These are phyloP conservation scores for Panaeolus papilionaceus DNA, from an alignment of 768 basidiomycete genomes.

Conservation along the genomic window DNA sequence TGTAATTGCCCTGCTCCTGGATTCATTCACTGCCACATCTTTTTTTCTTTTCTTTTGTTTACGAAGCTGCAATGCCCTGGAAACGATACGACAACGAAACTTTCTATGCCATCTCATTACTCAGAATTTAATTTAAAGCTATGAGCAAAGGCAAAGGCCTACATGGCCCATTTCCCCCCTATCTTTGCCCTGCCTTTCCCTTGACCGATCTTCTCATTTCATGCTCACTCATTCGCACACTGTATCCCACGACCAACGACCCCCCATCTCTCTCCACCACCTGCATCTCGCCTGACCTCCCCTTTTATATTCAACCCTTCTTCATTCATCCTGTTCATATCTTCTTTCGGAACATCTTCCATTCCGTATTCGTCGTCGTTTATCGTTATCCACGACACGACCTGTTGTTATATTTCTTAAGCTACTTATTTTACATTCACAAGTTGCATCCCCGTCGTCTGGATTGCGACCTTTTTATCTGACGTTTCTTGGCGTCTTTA, in stretches of 20 bases:
- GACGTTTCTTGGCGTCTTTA: neutral
- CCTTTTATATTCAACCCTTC: conserved; percentile 3
- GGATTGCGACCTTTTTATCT: conserved; percentile 3
- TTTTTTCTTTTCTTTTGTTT: neutral
- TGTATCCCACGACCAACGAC: neutral
- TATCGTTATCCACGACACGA: neutral
- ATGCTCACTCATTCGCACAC: neutral
- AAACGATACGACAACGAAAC: conserved; percentile 11
- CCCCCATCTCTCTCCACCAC: neutral
- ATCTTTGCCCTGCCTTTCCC: neutral
- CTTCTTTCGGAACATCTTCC: neutral
- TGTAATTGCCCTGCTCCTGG: conserved; percentile 3
- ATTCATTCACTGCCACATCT: neutral
- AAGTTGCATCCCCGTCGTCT: conserved; percentile 11
- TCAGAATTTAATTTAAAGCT: conserved; percentile 10
- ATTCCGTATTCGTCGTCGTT: conserved; percentile 3
- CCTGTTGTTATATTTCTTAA: conserved; percentile 10
- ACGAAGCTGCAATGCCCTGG: conserved; percentile 3
- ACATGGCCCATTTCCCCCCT: neutral
- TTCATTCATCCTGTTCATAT: neutral
- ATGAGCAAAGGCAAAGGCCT: neutral
- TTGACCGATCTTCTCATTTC: neutral
- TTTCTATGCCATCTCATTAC: neutral
- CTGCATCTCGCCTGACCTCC: neutral
- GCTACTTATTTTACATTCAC: conserved; percentile 9